Percentiles rank a stretch among this genome's conserved stretches.
phyloP scores from a whole-genome alignment of 495 filamentous ascomycete species.

The Beverwykella pulmonaria region DNA sequence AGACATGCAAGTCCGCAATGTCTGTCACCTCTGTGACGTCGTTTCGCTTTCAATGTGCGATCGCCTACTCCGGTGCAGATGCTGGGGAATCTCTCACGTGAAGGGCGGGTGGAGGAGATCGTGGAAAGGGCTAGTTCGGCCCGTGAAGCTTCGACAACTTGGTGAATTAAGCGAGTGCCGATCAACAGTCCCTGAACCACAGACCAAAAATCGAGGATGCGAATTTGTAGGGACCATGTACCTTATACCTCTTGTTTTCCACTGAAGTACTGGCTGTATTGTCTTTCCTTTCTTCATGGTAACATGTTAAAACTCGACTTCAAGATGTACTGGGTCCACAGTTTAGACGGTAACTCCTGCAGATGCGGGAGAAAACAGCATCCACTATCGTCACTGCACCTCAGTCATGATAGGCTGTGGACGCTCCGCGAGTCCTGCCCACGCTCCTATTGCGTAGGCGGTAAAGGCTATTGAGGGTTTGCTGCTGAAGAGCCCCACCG shows the following conservation, averaged over 20 bases:
- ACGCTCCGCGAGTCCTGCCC: background rate
- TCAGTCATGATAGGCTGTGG: background rate
- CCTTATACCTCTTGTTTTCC: too few species aligned
- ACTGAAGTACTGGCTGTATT: too few species aligned
- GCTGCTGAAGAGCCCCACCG: conserved; percentile 11
- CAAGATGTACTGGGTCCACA: too few species aligned
- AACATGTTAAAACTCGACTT: too few species aligned
- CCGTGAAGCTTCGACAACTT: background rate
- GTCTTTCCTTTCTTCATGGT: too few species aligned
- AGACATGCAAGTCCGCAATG: background rate
- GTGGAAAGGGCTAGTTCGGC: background rate
- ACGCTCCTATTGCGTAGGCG: conserved; percentile 19
- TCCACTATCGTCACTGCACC: background rate
- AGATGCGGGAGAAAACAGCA: background rate
- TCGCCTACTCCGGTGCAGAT: background rate
- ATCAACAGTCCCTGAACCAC: conserved; percentile 1
- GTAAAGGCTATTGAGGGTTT: background rate
- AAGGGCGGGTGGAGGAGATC: background rate
- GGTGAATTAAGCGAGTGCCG: background rate
- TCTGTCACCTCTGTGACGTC: background rate
- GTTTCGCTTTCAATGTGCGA: background rate
- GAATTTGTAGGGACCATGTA: background rate
- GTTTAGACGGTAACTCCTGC: too few species aligned
- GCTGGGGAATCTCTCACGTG: background rate
- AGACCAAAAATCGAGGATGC: background rate